Evolutionary conservation across 306 rosid species (phyloP).

Genomic region (cucumber (Cucumis sativus)): DNA sequence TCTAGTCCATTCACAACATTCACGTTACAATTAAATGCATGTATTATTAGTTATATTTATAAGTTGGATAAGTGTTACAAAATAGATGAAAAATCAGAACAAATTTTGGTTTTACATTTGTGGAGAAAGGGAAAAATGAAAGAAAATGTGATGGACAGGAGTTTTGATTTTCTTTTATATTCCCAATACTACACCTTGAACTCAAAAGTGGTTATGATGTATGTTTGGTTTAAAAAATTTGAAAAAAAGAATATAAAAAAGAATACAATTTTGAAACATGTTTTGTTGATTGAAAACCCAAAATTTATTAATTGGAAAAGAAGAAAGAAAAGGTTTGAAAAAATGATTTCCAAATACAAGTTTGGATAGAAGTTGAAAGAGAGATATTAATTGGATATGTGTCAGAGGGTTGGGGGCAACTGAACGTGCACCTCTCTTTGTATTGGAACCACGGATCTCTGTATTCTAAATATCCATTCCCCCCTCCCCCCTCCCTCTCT

Average conservation of each 20-base stretch:
- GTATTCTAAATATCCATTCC: constrained; percentile 15
- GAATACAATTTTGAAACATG: not conserved
- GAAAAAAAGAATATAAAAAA: not conserved
- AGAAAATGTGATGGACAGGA: not conserved
- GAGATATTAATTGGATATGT: not conserved
- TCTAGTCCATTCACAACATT: too few relatives aligned
- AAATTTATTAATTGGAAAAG: not conserved
- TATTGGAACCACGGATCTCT: constrained; percentile 36
- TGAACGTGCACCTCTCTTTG: constrained; percentile 45
- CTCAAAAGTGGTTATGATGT: not conserved
- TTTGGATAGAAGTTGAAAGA: not conserved
- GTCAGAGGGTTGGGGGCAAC: constrained; percentile 21
- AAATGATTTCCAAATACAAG: not conserved
- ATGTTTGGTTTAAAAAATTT: not conserved
- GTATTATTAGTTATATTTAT: too few relatives aligned
- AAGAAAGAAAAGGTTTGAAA: not conserved
- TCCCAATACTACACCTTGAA: not conserved
- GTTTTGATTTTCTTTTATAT: not conserved
- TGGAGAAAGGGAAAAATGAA: not conserved
- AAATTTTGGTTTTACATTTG: not conserved
- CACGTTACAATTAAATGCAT: too few relatives aligned
- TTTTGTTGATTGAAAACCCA: not conserved
- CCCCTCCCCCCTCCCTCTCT: not conserved
- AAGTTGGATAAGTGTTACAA: too few relatives aligned
- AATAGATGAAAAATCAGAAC: too few relatives aligned